Percentiles rank a stretch among this genome's conserved stretches.
Evolutionary conservation across 331 rosid genomes (phyloP).

Genomic region (Erythrophleum ivorense): DNA sequence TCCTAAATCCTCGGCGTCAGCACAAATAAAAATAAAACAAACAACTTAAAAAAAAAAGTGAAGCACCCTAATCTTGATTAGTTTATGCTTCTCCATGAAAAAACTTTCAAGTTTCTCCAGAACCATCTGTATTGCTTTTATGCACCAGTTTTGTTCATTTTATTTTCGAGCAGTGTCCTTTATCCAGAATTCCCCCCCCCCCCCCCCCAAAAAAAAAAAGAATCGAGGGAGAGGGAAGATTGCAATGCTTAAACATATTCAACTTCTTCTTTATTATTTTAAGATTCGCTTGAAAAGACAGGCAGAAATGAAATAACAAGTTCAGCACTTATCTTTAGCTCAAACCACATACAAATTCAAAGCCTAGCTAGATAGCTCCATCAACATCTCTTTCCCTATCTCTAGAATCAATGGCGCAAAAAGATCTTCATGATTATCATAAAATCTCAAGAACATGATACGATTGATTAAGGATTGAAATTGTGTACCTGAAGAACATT

Average conservation of each 20-base stretch:
- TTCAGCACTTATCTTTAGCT: background rate
- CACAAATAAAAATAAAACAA: background rate
- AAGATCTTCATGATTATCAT: background rate
- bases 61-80: background rate
- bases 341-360: background rate
- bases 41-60: background rate
- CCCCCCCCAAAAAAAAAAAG: background rate
- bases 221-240: background rate
- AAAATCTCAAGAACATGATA: background rate
- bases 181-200: too few relatives aligned
- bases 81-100: background rate
- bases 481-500: conserved; percentile 66
- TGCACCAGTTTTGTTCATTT: background rate
- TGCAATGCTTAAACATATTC: background rate
- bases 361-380: background rate
- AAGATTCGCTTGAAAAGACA: background rate
- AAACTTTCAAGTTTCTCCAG: background rate
- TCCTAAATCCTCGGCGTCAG: background rate
- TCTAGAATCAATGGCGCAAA: background rate
- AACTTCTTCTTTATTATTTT: background rate
- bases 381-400: background rate
- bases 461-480: background rate
- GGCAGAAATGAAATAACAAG: too few relatives aligned
- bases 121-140: background rate
- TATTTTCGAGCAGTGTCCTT: background rate